These are phyloP conservation scores for Graphilbum ipis-grandicollis DNA, from an alignment of 2,329 filamentous ascomycete species.

Conservation along the genomic window DNA sequence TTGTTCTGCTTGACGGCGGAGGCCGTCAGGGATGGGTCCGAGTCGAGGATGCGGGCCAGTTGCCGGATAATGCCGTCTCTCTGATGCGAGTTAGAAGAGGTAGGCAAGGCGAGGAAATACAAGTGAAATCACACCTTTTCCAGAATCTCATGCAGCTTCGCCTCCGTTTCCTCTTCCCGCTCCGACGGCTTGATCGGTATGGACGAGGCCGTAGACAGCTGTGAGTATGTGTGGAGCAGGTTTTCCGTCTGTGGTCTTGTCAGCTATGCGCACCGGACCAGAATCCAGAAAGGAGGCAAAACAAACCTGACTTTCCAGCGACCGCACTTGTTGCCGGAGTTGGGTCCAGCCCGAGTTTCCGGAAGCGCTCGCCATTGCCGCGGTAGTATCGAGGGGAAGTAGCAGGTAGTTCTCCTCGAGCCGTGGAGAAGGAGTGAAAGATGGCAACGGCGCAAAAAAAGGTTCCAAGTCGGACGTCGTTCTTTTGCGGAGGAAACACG, in stretches of 20 bases:
- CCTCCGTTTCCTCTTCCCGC: conserved; percentile 65
- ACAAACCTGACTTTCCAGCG: conserved; percentile 73
- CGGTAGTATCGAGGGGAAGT: too few relatives aligned
- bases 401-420: too few relatives aligned
- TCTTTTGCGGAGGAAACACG: too few relatives aligned
- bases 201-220: conserved; percentile 66
- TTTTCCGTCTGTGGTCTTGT: conserved; percentile 72
- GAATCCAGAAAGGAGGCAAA: too few relatives aligned
- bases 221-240: conserved; percentile 72
- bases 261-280: too few relatives aligned
- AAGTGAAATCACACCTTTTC: conserved; percentile 42
- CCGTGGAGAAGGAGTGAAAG: not conserved
- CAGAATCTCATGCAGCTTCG: conserved; percentile 68
- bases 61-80: conserved; percentile 68
- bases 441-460: not conserved
- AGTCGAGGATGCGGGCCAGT: conserved; percentile 78
- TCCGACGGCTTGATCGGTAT: conserved; percentile 71
- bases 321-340: conserved; percentile 78
- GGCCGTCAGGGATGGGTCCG: conserved; percentile 68
- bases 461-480: too few relatives aligned
- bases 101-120: too few relatives aligned
- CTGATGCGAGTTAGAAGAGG: conserved; percentile 30
- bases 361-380: conserved; percentile 6
- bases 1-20: conserved; percentile 97
- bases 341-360: conserved; percentile 63